Percentiles rank a stretch among this genome's conserved stretches.
Conservation (phyloP, 371 early-diverging fungal genomes). For the Fennellomyces sp. region DNA sequence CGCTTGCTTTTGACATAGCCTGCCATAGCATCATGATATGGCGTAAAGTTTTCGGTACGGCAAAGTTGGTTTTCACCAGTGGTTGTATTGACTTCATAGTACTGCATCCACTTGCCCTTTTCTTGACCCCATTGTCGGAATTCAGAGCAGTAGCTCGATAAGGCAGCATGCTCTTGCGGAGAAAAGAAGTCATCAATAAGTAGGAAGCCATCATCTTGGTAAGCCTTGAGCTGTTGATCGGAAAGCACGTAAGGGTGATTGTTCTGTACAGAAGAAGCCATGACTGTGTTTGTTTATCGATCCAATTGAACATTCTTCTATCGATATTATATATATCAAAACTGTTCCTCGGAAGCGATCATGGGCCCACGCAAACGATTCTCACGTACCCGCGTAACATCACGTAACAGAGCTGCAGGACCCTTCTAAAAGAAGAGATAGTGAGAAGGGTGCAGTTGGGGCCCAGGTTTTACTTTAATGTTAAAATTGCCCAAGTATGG, state of each 20-base stretch:
- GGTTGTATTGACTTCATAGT: constrained; percentile 50
- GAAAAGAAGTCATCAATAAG: constrained; percentile 53
- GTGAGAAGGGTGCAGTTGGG: neutral
- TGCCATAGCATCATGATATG: constrained; percentile 42
- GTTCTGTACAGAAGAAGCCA: constrained; percentile 8
- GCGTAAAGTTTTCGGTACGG: constrained; percentile 62
- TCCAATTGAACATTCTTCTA: neutral
- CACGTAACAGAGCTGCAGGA: neutral
- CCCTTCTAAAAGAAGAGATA: constrained; percentile 5
- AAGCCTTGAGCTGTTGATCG: constrained; percentile 41
- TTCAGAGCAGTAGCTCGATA: constrained; percentile 36
- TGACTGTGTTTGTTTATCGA: neutral
- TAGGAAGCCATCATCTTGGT: constrained; percentile 48
- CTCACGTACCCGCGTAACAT: constrained; percentile 1
- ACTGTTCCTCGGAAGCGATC: constrained; percentile 1
- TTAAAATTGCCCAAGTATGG: neutral
- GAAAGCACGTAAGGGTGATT: constrained; percentile 33
- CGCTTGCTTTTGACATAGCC: constrained; percentile 43
- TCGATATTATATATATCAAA: neutral
- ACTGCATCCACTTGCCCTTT: constrained; percentile 66
- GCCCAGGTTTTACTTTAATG: constrained; percentile 4
- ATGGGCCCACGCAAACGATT: too few species aligned
- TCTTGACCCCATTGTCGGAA: constrained; percentile 53
- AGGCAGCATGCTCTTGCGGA: constrained; percentile 35
- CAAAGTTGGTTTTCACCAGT: constrained; percentile 48